Evolutionary conservation across 306 rosid species (phyloP).

Genomic region (Vigna angularis): DNA sequence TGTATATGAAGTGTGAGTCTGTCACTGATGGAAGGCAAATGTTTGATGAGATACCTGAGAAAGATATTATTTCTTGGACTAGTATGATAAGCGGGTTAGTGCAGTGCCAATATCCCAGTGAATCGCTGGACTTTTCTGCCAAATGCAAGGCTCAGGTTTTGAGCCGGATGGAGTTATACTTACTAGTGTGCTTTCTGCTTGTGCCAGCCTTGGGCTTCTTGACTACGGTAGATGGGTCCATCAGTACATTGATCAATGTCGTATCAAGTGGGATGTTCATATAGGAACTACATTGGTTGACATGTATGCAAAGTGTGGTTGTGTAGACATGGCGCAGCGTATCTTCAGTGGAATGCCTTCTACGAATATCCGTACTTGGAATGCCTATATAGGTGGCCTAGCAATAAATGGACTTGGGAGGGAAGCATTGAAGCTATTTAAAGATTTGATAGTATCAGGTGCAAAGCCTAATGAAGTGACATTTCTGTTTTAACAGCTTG

Average conservation of each 20-base stretch:
- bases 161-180: slow-evolving; percentile 67
- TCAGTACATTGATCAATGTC: slow-evolving; percentile 59
- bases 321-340: slow-evolving; percentile 60
- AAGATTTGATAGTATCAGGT: slow-evolving; percentile 60
- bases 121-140: slow-evolving; percentile 62
- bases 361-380: slow-evolving; percentile 78
- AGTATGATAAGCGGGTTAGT: slow-evolving; percentile 74
- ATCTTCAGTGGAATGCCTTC: slow-evolving; percentile 59
- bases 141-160: slow-evolving; percentile 60
- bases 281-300: slow-evolving; percentile 76
- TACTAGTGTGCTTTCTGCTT: slow-evolving; percentile 78
- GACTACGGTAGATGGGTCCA: slow-evolving; percentile 81
- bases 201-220: slow-evolving; percentile 80
- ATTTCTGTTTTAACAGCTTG: slow-evolving; percentile 78
- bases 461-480: slow-evolving; percentile 75
- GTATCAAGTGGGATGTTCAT: slow-evolving; percentile 72
- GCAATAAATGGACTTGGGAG: slow-evolving; percentile 71
- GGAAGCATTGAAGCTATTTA: slow-evolving; percentile 65
- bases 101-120: slow-evolving; percentile 64
- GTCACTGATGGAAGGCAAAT: slow-evolving; percentile 61
- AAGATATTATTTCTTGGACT: slow-evolving; percentile 80
- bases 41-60: slow-evolving; percentile 66
- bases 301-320: slow-evolving; percentile 85
- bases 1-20: slow-evolving; percentile 72
- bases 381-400: slow-evolving; percentile 71